Evolutionary conservation across 495 filamentous ascomycete genomes (phyloP).

Genomic region (Penicillium desertorum): DNA sequence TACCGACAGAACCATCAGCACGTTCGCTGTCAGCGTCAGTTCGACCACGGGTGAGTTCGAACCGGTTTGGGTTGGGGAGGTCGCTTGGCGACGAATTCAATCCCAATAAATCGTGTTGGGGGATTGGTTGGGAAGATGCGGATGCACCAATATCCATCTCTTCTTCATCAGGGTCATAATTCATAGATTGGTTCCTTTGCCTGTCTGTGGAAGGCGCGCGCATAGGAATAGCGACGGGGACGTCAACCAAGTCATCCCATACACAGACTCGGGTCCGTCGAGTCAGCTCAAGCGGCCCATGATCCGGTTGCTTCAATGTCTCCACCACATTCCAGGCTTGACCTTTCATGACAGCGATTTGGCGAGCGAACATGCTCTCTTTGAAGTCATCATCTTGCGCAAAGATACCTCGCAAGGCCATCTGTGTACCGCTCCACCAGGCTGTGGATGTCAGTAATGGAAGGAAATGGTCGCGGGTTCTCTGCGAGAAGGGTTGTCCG

Average conservation of each 20-base stretch:
- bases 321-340: constrained; percentile 99
- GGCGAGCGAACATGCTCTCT: constrained; percentile 94
- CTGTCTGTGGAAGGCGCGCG: constrained; percentile 73
- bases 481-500: constrained; percentile 91
- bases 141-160: constrained; percentile 90
- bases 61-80: constrained; percentile 78
- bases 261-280: constrained; percentile 87
- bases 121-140: constrained; percentile 56
- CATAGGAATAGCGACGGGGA: constrained; percentile 90
- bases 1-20: constrained; percentile 36
- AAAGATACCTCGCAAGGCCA: constrained; percentile 79
- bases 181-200: constrained; percentile 57
- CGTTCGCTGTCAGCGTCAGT: constrained; percentile 44
- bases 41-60: constrained; percentile 68
- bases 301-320: constrained; percentile 86
- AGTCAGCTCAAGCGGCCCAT: constrained; percentile 91
- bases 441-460: constrained; percentile 87
- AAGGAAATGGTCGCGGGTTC: constrained; percentile 89
- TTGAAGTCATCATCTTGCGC: constrained; percentile 93
- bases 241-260: constrained; percentile 97
- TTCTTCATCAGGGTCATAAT: constrained; percentile 58
- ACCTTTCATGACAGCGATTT: constrained; percentile 98
- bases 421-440: constrained; percentile 96
- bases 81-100: constrained; percentile 62
- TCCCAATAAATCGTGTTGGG: constrained; percentile 71